phyloP scores from a whole-genome alignment of 2,329 filamentous ascomycete genomes.

The Botryotinia narcissicola region DNA sequence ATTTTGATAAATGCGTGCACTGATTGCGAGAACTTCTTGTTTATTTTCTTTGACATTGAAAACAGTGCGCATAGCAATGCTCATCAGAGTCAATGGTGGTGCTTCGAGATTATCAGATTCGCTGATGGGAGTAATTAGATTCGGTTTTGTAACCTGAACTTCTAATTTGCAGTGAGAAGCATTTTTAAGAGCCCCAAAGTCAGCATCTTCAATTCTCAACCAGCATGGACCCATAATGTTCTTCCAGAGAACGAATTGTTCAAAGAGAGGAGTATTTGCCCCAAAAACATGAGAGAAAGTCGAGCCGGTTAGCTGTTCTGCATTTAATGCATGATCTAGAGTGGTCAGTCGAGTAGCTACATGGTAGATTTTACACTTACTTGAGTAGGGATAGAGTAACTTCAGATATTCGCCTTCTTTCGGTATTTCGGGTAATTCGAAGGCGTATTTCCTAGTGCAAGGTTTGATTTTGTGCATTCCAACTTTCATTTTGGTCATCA shows the following conservation, averaged over 20 bases:
- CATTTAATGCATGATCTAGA: constrained; percentile 65
- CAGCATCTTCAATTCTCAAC: constrained; percentile 83
- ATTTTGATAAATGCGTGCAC: constrained; percentile 89
- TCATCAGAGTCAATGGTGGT: constrained; percentile 94
- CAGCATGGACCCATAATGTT: constrained; percentile 99
- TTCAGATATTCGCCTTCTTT: constrained; percentile 91
- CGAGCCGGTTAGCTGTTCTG: constrained; percentile 65
- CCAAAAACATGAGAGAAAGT: constrained; percentile 96
- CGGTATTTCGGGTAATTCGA: constrained; percentile 83
- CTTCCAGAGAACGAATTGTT: constrained; percentile 98
- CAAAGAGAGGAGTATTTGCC: constrained; percentile 88
- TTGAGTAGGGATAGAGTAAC: constrained; percentile 91
- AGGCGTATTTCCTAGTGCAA: constrained; percentile 88
- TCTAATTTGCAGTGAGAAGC: constrained; percentile 97
- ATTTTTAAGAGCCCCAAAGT: constrained; percentile 83
- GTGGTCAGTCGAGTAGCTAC: constrained; percentile 21
- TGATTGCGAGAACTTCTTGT: constrained; percentile 90
- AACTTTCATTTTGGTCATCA: constrained; percentile 86
- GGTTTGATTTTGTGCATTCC: constrained; percentile 91
- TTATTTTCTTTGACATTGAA: constrained; percentile 93
- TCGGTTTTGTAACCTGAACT: constrained; percentile 75
- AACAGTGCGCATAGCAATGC: constrained; percentile 79
- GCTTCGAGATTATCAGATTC: constrained; percentile 80
- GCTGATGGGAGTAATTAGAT: constrained; percentile 67
- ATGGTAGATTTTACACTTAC: constrained; percentile 41